Base-by-base conservation (phyloP, 1,139 yeast species). In the Sugiyamaella neomexicana region DNA sequence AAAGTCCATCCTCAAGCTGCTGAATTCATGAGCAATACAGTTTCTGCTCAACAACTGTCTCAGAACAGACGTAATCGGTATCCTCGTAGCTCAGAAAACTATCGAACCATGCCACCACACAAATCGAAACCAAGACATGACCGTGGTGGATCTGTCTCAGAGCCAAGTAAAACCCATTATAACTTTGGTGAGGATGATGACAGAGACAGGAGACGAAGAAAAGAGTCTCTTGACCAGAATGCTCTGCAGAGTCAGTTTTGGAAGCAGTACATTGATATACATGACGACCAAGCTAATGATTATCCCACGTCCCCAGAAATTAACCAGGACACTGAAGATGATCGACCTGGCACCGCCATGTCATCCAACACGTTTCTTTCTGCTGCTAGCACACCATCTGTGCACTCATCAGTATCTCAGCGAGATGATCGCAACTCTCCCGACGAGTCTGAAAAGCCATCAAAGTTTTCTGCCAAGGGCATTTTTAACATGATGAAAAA, bases 391-490 rank as follows among this genome's bases (percentile, higher is more conserved):
- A 45, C 49, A 1, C 42, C 46, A 9, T 49, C 52, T 13, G 36
- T 36, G 10, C 46, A 36, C 37, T 45, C 40, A 5, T 43, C 53
- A 4, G 45, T 37, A 42, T 42, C 55, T 16, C 38, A 42, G 32
- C 20, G 46, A 39, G 46, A 38, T 46, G 44, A 23, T 31, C 40
- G 23, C 32, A 25, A 36, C 25, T 31, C 29, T 16, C 38, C 16
- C 38, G 37, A 37, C 2, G 38, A 47, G 20, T 13, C 32, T 29
- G 51, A 47, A 29, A 47, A 31, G 23, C 46, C 44, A 17, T 61
- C 65, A 9, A 59, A 59, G 50, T 62, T 50, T 50, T 61, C 64
- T n/a, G 64, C 64, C 20, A 60, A 60, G 50, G 61, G 60, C 5
- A 55, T 62, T 23, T 48, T 61, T 42, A 46, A 55, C 20, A 53